Evolutionary conservation across 108 stramenopile genomes (phyloP).

Genomic region (Discostella stelligeroides): DNA sequence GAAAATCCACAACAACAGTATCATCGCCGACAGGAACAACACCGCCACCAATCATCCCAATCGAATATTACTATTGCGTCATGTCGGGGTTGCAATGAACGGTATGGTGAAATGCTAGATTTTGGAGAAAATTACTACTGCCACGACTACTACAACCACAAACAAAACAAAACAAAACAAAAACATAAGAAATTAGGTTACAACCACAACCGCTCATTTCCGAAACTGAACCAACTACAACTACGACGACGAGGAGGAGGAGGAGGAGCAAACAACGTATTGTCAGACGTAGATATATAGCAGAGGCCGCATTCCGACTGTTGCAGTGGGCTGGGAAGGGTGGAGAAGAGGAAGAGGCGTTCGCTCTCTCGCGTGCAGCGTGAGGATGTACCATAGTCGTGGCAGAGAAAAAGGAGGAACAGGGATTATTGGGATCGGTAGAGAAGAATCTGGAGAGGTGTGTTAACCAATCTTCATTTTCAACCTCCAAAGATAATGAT

Average conservation of each 20-base stretch:
- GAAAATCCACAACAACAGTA: not conserved
- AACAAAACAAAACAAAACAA: slow-evolving; percentile 18
- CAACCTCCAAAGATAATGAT: slow-evolving; percentile 1
- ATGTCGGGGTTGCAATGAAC: slow-evolving; percentile 30
- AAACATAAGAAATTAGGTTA: too few species aligned
- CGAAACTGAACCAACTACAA: not conserved
- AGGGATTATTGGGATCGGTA: too few species aligned
- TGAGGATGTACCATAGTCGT: slow-evolving; percentile 5
- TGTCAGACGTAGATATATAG: slow-evolving; percentile 10
- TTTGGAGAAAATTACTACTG: slow-evolving; percentile 45
- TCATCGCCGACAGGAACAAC: not conserved
- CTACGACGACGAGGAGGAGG: too few species aligned
- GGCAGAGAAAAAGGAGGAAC: not conserved
- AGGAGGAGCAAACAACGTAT: not conserved
- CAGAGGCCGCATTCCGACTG: slow-evolving; percentile 67
- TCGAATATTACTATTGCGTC: slow-evolving; percentile 42
- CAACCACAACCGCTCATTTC: too few species aligned
- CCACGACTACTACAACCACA: not conserved
- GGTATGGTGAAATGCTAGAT: slow-evolving; percentile 19
- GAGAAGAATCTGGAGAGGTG: too few species aligned
- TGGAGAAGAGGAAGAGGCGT: slow-evolving; percentile 49
- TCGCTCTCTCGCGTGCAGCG: slow-evolving; percentile 11
- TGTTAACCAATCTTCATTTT: too few species aligned
- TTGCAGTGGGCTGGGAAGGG: slow-evolving; percentile 86
- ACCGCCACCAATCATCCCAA: too few species aligned